Percentiles rank a stretch among this genome's conserved stretches.
Evolutionary conservation across 441 rosid species (phyloP).

Genomic region (Erysimum cheiri): DNA sequence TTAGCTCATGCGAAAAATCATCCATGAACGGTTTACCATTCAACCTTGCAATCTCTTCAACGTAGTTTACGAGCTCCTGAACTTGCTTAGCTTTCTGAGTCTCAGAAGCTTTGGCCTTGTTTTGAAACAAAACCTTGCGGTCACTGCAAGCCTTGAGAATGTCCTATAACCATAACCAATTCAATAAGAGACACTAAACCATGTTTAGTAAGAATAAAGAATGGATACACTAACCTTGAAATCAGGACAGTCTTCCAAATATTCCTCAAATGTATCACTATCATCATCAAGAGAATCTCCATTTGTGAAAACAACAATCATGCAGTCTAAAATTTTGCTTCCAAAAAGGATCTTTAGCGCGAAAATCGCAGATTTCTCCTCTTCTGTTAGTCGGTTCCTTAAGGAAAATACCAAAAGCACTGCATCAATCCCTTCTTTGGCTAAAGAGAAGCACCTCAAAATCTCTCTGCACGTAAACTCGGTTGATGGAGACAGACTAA

Average conservation of each 20-base stretch:
- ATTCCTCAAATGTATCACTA: neutral
- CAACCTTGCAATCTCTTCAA: neutral
- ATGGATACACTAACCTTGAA: neutral
- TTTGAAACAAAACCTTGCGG: neutral
- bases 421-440: conserved; percentile 10
- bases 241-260: neutral
- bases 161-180: neutral
- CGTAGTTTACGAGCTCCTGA: neutral
- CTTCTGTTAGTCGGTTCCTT: conserved; percentile 18
- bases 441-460: neutral
- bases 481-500: conserved; percentile 7
- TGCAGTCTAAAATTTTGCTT: conserved; percentile 2
- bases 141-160: neutral
- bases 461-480: conserved; percentile 10
- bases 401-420: neutral
- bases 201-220: neutral
- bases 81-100: conserved; percentile 20
- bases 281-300: conserved; percentile 3
- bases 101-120: neutral
- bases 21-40: neutral
- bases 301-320: conserved; percentile 15
- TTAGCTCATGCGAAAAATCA: neutral
- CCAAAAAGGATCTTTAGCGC: conserved; percentile 8
- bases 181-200: neutral
- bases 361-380: neutral